These are phyloP conservation scores for Lichtheimia corymbifera DNA, from an alignment of 371 early-diverging fungal species.

Conservation along the genomic window DNA sequence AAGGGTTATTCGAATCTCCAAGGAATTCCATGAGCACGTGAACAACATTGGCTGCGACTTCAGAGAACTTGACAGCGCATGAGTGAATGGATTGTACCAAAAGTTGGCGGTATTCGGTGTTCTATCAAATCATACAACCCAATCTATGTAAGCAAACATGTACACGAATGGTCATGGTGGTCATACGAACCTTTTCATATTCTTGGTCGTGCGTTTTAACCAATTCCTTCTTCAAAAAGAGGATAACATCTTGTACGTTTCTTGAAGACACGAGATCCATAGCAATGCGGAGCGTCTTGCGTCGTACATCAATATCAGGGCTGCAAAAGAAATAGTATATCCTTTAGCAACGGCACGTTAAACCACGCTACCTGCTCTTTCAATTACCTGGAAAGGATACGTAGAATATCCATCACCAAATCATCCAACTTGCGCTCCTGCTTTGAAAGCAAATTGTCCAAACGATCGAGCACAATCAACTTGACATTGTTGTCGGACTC, in stretches of 20 bases:
- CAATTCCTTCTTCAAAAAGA: constrained; percentile 92
- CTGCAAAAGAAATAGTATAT: constrained; percentile 31
- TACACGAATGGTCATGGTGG: neutral
- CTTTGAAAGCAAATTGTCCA: constrained; percentile 83
- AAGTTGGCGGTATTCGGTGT: constrained; percentile 89
- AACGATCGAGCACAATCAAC: constrained; percentile 90
- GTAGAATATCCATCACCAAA: constrained; percentile 90
- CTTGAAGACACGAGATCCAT: constrained; percentile 88
- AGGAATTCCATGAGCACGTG: constrained; percentile 94
- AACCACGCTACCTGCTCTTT: neutral
- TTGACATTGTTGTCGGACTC: constrained; percentile 98
- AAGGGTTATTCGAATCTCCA: constrained; percentile 84
- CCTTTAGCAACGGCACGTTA: no score
- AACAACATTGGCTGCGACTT: constrained; percentile 93
- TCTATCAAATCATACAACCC: constrained; percentile 38
- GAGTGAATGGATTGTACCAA: constrained; percentile 95
- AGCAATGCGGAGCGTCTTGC: constrained; percentile 83
- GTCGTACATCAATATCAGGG: constrained; percentile 95
- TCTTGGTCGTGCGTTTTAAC: constrained; percentile 87
- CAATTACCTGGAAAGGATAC: constrained; percentile 76
- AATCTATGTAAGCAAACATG: neutral
- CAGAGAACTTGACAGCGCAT: constrained; percentile 94
- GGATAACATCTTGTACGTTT: constrained; percentile 92
- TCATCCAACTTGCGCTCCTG: constrained; percentile 88
- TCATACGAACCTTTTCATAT: constrained; percentile 77